These are phyloP conservation scores for Scheffersomyces parashehatae DNA, from an alignment of 1,139 yeast species.

Conservation along the genomic window DNA sequence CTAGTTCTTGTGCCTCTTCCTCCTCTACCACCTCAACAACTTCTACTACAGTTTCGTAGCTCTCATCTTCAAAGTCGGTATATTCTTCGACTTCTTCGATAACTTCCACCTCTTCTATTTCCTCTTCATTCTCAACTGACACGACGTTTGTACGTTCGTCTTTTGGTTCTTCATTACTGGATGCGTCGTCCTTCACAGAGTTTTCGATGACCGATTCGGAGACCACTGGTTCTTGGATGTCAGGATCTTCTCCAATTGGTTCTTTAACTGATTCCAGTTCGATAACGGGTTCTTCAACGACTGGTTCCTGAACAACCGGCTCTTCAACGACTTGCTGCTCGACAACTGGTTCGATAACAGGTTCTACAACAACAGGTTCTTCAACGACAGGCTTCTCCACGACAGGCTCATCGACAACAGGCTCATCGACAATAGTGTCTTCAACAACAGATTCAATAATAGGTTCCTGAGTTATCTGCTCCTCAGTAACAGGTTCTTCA, in stretches of 20 bases:
- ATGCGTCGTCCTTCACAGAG: background rate
- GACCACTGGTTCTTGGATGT: background rate
- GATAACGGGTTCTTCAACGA: constrained; percentile 1
- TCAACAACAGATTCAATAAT: constrained; percentile 3
- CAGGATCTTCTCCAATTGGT: background rate
- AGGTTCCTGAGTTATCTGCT: background rate
- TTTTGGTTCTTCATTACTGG: too few relatives aligned
- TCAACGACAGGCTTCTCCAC: constrained; percentile 4
- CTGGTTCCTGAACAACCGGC: constrained; percentile 3
- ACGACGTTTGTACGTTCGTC: too few relatives aligned
- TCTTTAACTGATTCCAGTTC: background rate
- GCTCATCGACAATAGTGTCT: background rate
- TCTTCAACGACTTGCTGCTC: constrained; percentile 2
- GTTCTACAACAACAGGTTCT: constrained; percentile 1
- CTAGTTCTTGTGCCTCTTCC: constrained; percentile 2
- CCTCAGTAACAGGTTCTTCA: constrained; percentile 3
- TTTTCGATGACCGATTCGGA: background rate
- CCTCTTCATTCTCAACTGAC: background rate
- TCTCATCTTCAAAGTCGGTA: constrained; percentile 1
- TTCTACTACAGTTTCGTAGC: constrained; percentile 5
- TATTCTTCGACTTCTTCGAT: constrained; percentile 5
- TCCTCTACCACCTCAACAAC: constrained; percentile 5
- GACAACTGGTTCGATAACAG: constrained; percentile 1
- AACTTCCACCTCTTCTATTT: background rate
- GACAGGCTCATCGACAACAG: constrained; percentile 1